Evolutionary conservation across 163 green algal genomes (phyloP).

Genomic region (Smithsoniella earleae): DNA sequence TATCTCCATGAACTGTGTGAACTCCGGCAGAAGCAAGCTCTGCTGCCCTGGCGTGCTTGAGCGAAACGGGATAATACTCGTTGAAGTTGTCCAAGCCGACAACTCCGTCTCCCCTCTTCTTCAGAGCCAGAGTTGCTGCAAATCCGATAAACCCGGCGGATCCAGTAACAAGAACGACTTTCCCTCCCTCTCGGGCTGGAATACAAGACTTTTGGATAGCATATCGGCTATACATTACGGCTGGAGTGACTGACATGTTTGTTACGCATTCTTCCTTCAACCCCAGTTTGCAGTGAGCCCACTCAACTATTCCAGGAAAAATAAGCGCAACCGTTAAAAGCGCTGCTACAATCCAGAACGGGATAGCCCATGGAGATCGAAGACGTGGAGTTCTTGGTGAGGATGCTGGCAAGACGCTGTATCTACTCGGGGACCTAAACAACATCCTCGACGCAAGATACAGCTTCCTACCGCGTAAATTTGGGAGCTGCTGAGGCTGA

Average conservation of each 20-base stretch:
- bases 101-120: conserved; percentile 47
- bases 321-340: background rate
- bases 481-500: no score
- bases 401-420: background rate
- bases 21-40: conserved; percentile 41
- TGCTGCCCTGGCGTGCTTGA: conserved; percentile 54
- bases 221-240: conserved; percentile 25
- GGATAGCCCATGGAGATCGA: background rate
- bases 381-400: background rate
- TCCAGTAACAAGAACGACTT: conserved; percentile 55
- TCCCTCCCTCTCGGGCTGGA: background rate
- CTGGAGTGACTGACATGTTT: background rate
- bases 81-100: conserved; percentile 83
- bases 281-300: conserved; percentile 1
- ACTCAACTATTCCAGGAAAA: conserved; percentile 4
- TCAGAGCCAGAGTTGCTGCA: conserved; percentile 43
- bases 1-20: conserved; percentile 55
- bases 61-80: conserved; percentile 61
- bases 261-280: background rate
- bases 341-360: background rate
- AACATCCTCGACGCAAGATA: no score
- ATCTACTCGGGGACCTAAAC: background rate
- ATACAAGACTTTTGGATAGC: conserved; percentile 24
- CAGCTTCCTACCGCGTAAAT: no score
- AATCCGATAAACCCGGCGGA: conserved; percentile 67